Percentiles rank a stretch among this genome's conserved stretches.
Evolutionary conservation across 2,329 filamentous ascomycete genomes (phyloP).

Genomic region (Pseudocercospora ulei): DNA sequence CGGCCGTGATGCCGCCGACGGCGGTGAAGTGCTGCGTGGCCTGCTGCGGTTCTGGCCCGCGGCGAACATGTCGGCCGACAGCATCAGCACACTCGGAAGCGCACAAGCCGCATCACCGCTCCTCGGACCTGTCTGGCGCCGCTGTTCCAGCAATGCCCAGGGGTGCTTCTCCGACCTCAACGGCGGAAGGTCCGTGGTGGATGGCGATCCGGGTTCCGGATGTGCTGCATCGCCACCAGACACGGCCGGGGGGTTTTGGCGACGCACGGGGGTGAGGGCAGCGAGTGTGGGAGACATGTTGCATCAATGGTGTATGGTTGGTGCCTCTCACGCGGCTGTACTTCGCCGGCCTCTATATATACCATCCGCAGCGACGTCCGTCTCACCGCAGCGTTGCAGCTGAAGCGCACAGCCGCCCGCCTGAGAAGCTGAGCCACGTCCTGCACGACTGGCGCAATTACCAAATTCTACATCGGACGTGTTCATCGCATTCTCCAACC

Average conservation of each 20-base stretch:
- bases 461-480: conserved; percentile 7
- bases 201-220: neutral
- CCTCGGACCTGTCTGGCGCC: conserved; percentile 6
- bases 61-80: conserved; percentile 13
- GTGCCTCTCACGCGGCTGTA: neutral
- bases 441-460: conserved; percentile 11
- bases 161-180: conserved; percentile 18
- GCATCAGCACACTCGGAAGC: conserved; percentile 13
- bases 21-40: conserved; percentile 1
- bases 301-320: neutral
- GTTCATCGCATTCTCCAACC: no score
- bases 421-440: conserved; percentile 12
- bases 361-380: conserved; percentile 6
- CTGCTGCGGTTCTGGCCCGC: conserved; percentile 1
- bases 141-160: conserved; percentile 9
- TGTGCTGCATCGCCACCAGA: neutral
- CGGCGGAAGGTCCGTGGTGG: neutral
- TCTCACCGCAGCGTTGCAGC: conserved; percentile 9
- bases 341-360: neutral
- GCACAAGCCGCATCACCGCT: conserved; percentile 11
- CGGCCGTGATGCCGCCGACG: conserved; percentile 3
- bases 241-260: neutral
- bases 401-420: neutral
- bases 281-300: conserved; percentile 3
- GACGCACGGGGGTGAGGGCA: conserved; percentile 3